Evolutionary conservation across 2,329 filamentous ascomycete species (phyloP), one percentile per base, ranked within the genome.

Genomic region (Trichoderma sp.): DNA sequence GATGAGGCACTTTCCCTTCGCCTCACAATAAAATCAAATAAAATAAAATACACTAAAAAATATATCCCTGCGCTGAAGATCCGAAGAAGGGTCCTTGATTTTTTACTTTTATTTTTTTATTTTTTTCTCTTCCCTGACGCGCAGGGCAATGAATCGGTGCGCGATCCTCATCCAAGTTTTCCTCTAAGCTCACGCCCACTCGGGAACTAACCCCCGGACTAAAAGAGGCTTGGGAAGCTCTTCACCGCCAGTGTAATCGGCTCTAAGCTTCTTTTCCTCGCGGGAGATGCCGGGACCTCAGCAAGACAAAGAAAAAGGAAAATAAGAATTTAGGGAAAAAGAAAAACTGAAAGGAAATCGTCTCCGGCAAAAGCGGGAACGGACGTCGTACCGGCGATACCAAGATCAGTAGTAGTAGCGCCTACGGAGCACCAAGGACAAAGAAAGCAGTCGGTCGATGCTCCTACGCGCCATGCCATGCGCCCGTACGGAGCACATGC

Each of bases 121-220:
- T 24, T 27, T 50, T 45, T 45, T 65, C 12, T 21, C 16, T 74
- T 45, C 41, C 41, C 41, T 24, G 8, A 14, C 41, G 69, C 69
- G 59, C 38, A 41, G 56, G 66, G 53, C 65, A 69, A 64, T 41
- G 69, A 75, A 31, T 63, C 59, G 60, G 64, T 75, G 65, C 73
- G 56, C 33, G 45, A 87, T 86, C 82, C 87, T 87, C 80, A 89
- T 86, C 87, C 45, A 45, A 69, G 67, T 56, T 53, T 69, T 33
- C 64, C 35, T 72, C 27, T 67, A 71, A 75, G 33, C 18, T 53
- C 74, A 66, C 74, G 74, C 74, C 74, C 45, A 59, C 50, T 41
- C 24, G 35, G 45, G 53, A 53, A 24, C 67, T 38, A 50, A 38
- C 59, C 41, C 71, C 75, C 63, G 27, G 35, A 65, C 56, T 74